These are phyloP conservation scores for Hyaloperonospora arabidopsidis DNA, from an alignment of 352 stramenopile genomes.

Conservation along the genomic window DNA sequence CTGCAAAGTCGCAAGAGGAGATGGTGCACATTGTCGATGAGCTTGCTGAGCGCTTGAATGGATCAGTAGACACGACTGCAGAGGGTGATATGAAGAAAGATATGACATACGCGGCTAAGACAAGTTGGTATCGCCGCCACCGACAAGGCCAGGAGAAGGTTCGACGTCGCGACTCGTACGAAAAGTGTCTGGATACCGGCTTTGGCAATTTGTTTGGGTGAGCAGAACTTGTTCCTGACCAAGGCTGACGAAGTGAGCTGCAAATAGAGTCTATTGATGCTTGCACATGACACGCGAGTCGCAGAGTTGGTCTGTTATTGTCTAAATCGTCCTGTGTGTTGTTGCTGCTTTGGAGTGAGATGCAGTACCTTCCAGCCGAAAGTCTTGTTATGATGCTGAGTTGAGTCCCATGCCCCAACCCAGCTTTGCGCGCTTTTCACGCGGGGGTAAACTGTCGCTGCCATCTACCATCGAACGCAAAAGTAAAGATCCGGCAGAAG, in stretches of 20 bases:
- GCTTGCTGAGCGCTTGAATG: constrained; percentile 34
- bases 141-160: constrained; percentile 62
- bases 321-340: constrained; percentile 13
- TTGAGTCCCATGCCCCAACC: constrained; percentile 77
- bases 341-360: not conserved
- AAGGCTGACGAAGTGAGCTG: constrained; percentile 7
- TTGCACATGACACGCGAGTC: constrained; percentile 15
- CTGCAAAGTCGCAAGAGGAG: constrained; percentile 41
- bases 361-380: no score
- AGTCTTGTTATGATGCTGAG: constrained; percentile 18
- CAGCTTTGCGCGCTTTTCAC: constrained; percentile 56
- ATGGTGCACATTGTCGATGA: constrained; percentile 59
- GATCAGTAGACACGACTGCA: constrained; percentile 14
- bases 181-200: constrained; percentile 45
- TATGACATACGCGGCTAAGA: constrained; percentile 44
- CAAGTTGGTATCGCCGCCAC: constrained; percentile 80
- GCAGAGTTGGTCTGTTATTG: constrained; percentile 4
- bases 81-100: constrained; percentile 7
- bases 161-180: constrained; percentile 43
- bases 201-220: constrained; percentile 44
- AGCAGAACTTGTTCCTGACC: not conserved
- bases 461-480: not conserved
- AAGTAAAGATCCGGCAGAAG: constrained; percentile 19
- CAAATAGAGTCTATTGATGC: constrained; percentile 33
- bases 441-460: constrained; percentile 16